phyloP scores from a whole-genome alignment of 352 stramenopile species.

The Pythium oligandrum region DNA sequence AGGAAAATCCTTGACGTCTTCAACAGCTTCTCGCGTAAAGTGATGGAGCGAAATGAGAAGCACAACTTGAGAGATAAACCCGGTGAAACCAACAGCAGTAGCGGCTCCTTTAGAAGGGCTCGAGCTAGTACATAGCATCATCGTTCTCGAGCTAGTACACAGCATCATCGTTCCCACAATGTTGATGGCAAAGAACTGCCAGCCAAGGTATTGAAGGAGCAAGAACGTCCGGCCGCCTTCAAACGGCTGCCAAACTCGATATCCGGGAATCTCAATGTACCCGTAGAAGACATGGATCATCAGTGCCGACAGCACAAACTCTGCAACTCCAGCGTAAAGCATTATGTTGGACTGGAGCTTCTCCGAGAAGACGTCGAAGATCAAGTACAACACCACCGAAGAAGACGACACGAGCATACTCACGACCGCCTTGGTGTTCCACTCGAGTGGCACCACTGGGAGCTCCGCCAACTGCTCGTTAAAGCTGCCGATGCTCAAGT shows the following conservation, averaged over 20 bases:
- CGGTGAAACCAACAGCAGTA: slow-evolving; percentile 32
- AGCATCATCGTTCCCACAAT: slow-evolving; percentile 34
- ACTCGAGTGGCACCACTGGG: slow-evolving; percentile 17
- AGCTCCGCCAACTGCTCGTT: slow-evolving; percentile 17
- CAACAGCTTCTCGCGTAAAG: slow-evolving; percentile 15
- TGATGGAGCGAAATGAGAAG: slow-evolving; percentile 46
- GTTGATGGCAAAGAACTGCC: slow-evolving; percentile 48
- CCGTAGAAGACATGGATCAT: slow-evolving; percentile 54
- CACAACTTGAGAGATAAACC: slow-evolving; percentile 45
- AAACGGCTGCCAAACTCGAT: slow-evolving; percentile 50
- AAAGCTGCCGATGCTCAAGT: slow-evolving; percentile 50
- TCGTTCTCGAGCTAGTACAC: slow-evolving; percentile 13
- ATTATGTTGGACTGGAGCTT: slow-evolving; percentile 28
- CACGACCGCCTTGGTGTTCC: slow-evolving; percentile 45
- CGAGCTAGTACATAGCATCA: background rate
- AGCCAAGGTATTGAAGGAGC: slow-evolving; percentile 56
- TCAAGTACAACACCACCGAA: slow-evolving; percentile 34
- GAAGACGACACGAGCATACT: slow-evolving; percentile 44
- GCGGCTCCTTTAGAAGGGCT: slow-evolving; percentile 20
- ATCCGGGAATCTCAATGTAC: slow-evolving; percentile 39
- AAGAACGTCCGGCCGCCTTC: slow-evolving; percentile 45
- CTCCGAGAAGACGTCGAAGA: slow-evolving; percentile 33
- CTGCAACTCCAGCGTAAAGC: slow-evolving; percentile 24
- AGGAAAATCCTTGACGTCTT: background rate
- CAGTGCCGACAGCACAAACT: slow-evolving; percentile 38